Evolutionary conservation across 495 filamentous ascomycete species (phyloP).

Genomic region (Aspergillus funiculosus): DNA sequence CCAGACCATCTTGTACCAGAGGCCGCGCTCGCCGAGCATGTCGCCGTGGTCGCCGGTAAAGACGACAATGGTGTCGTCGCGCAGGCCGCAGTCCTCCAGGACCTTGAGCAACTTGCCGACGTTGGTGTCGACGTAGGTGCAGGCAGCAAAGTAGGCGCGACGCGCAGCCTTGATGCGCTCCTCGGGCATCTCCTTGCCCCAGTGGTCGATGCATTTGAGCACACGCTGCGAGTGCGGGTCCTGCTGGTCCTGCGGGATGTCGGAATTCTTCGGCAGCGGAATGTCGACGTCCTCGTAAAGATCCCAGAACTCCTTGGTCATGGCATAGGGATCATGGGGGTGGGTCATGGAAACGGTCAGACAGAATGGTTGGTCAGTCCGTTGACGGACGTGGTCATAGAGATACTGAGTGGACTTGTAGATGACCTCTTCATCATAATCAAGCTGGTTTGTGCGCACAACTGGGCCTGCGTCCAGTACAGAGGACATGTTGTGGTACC

Average conservation of each 20-base stretch:
- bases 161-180: slow-evolving; percentile 74
- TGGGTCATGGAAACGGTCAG: slow-evolving; percentile 88
- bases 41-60: slow-evolving; percentile 90
- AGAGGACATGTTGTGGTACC: slow-evolving; percentile 88
- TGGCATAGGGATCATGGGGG: slow-evolving; percentile 87
- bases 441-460: slow-evolving; percentile 84
- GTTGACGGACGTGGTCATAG: slow-evolving; percentile 72
- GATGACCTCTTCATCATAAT: slow-evolving; percentile 91
- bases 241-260: slow-evolving; percentile 68
- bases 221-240: slow-evolving; percentile 78
- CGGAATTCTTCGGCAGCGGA: slow-evolving; percentile 60
- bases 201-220: slow-evolving; percentile 73
- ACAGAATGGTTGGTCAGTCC: slow-evolving; percentile 67
- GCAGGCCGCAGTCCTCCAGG: slow-evolving; percentile 66
- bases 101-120: slow-evolving; percentile 70
- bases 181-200: slow-evolving; percentile 67
- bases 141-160: slow-evolving; percentile 81
- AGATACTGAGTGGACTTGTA: slow-evolving; percentile 77
- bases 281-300: slow-evolving; percentile 84
- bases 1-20: slow-evolving; percentile 96
- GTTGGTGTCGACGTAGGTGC: slow-evolving; percentile 83
- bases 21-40: slow-evolving; percentile 81
- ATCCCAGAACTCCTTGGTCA: slow-evolving; percentile 84
- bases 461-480: slow-evolving; percentile 80
- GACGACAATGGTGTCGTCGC: slow-evolving; percentile 75